Percentiles rank a stretch among this genome's conserved stretches.
These are phyloP conservation scores for Huiozyma naganishii DNA, from an alignment of 805 yeast genomes.

Conservation along the genomic window DNA sequence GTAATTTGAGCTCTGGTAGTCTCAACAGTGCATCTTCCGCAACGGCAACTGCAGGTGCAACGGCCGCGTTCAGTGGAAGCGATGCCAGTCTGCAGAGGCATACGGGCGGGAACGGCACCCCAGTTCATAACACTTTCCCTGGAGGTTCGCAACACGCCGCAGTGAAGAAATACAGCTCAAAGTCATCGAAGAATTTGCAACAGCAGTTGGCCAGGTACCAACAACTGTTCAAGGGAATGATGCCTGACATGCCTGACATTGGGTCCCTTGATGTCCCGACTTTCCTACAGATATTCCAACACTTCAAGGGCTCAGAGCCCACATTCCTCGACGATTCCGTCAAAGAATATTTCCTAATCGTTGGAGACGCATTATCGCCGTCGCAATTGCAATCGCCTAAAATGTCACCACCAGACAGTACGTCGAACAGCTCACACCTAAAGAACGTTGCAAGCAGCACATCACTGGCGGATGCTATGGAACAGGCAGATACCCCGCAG, in stretches of 20 bases:
- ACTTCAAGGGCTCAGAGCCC: constrained; percentile 7
- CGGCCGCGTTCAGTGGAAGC: background rate
- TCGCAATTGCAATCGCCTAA: constrained; percentile 6
- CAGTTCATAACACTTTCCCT: background rate
- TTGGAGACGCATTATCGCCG: constrained; percentile 4
- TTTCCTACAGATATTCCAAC: constrained; percentile 17
- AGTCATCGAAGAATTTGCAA: constrained; percentile 10
- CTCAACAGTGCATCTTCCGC: background rate
- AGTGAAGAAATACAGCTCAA: constrained; percentile 6
- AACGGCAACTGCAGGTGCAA: background rate
- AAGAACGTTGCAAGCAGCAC: constrained; percentile 1
- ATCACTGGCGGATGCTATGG: constrained; percentile 2
- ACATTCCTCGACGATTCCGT: constrained; percentile 14
- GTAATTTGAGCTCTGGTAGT: background rate
- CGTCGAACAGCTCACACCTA: constrained; percentile 4
- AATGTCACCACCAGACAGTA: constrained; percentile 10
- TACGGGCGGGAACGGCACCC: background rate
- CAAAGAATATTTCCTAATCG: constrained; percentile 16
- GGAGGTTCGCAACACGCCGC: background rate
- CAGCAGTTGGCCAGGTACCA: constrained; percentile 14
- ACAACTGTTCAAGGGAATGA: constrained; percentile 13
- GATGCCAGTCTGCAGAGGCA: background rate
- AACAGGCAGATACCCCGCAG: constrained; percentile 1
- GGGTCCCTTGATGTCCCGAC: constrained; percentile 18
- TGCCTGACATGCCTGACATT: constrained; percentile 22